Percentiles rank a stretch among this genome's conserved stretches.
phyloP scores from a whole-genome alignment of 1,284 basidiomycete genomes.

The Fomitopsis pinicola region DNA sequence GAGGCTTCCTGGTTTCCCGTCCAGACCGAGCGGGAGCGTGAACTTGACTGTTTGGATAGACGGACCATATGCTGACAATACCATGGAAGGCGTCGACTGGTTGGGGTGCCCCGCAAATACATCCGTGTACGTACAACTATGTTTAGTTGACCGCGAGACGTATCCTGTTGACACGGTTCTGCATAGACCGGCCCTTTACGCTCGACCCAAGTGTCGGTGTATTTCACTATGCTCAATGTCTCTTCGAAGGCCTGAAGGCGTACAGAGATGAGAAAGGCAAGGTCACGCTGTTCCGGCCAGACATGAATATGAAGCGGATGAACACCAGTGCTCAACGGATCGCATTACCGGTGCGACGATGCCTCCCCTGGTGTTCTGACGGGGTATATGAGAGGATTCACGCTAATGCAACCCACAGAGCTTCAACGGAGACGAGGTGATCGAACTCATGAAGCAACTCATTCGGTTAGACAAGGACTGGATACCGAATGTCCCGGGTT shows the following conservation, averaged over 20 bases:
- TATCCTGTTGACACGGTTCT: neutral
- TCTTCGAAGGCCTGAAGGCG: constrained; percentile 97
- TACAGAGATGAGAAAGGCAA: constrained; percentile 80
- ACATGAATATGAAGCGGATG: constrained; percentile 98
- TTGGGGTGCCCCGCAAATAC: constrained; percentile 83
- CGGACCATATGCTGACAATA: constrained; percentile 91
- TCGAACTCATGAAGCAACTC: constrained; percentile 88
- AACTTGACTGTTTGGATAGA: constrained; percentile 35
- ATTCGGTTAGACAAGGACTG: constrained; percentile 85
- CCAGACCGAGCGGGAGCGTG: neutral
- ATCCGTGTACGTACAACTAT: constrained; percentile 61
- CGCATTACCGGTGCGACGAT: constrained; percentile 65
- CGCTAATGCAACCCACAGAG: constrained; percentile 37
- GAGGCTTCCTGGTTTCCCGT: constrained; percentile 19
- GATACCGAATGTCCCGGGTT: constrained; percentile 88
- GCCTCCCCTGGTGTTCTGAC: neutral
- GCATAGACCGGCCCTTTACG: constrained; percentile 36
- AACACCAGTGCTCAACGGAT: constrained; percentile 72
- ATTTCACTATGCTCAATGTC: constrained; percentile 88
- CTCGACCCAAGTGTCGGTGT: constrained; percentile 86
- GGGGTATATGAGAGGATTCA: neutral
- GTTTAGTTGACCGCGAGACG: neutral
- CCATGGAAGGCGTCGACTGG: constrained; percentile 73
- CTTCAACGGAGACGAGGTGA: constrained; percentile 79
- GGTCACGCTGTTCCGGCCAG: constrained; percentile 90